Conservation (phyloP, 2,329 filamentous ascomycete genomes). For the Rutstroemia sp. region DNA sequence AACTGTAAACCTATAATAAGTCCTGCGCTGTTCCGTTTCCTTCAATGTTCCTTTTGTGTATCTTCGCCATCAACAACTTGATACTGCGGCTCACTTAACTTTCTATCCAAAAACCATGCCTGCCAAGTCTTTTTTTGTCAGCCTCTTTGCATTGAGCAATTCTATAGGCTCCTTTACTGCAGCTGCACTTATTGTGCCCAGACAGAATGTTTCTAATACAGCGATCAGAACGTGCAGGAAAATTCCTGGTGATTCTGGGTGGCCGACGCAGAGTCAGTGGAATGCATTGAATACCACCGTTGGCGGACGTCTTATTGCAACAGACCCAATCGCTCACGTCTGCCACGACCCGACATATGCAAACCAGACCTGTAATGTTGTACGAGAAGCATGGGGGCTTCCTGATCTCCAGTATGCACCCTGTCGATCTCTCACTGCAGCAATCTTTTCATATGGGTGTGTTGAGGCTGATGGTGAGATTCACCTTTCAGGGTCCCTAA, state of each 20-base stretch:
- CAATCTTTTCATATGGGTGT: neutral
- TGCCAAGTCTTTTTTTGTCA: neutral
- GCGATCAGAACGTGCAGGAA: neutral
- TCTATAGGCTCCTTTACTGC: neutral
- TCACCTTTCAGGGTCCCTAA: conserved; percentile 25
- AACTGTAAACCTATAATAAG: too few species aligned
- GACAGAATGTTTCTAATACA: neutral
- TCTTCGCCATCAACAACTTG: too few species aligned
- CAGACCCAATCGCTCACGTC: conserved; percentile 5
- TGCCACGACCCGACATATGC: conserved; percentile 7
- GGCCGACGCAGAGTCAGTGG: conserved; percentile 12
- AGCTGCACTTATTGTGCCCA: neutral
- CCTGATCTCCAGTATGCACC: neutral
- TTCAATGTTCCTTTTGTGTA: too few species aligned
- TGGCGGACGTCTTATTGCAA: conserved; percentile 11
- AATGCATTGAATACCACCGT: conserved; percentile 10
- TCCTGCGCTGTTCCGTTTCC: too few species aligned
- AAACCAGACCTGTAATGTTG: conserved; percentile 6
- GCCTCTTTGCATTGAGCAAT: neutral
- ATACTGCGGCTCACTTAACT: too few species aligned
- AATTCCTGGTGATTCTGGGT: conserved; percentile 11
- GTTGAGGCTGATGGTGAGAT: neutral
- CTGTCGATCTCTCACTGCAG: neutral
- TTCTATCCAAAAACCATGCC: neutral
- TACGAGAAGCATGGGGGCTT: neutral